A percentile compares a stretch with the other conserved stretches of the same genome.
phyloP scores from a whole-genome alignment of 208 protist species.

The Vickermania ingenoplastis region DNA sequence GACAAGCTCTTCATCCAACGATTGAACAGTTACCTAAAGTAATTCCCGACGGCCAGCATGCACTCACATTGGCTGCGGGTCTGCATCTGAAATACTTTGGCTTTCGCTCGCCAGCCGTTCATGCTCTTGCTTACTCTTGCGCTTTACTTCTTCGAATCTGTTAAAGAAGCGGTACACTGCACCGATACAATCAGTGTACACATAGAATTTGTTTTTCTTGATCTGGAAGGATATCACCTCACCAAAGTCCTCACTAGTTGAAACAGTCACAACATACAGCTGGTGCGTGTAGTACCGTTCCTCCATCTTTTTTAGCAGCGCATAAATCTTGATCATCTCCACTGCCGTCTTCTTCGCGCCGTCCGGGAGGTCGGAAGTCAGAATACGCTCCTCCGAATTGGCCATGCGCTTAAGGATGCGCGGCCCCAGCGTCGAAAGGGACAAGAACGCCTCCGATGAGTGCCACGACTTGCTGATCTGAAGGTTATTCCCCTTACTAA shows the following conservation, averaged over 20 bases:
- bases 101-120: too few relatives aligned
- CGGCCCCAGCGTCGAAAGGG: background rate
- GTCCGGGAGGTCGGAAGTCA: background rate
- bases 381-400: background rate
- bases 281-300: background rate
- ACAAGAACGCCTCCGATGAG: background rate
- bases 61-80: too few relatives aligned
- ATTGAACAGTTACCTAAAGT: too few relatives aligned
- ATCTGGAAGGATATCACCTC: background rate
- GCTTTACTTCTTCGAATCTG: background rate
- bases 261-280: background rate
- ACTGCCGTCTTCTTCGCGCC: background rate
- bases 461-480: background rate
- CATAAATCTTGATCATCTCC: background rate
- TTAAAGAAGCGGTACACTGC: conserved; percentile 3
- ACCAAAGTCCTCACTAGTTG: background rate
- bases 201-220: conserved; percentile 2
- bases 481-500: background rate
- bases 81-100: too few relatives aligned
- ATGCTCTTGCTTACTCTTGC: background rate
- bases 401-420: background rate
- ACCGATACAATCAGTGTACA: background rate
- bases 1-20: too few relatives aligned
- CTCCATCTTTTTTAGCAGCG: background rate
- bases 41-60: too few relatives aligned